Conservation (phyloP, 768 basidiomycete species). For the Pleurotus cornucopiae region DNA sequence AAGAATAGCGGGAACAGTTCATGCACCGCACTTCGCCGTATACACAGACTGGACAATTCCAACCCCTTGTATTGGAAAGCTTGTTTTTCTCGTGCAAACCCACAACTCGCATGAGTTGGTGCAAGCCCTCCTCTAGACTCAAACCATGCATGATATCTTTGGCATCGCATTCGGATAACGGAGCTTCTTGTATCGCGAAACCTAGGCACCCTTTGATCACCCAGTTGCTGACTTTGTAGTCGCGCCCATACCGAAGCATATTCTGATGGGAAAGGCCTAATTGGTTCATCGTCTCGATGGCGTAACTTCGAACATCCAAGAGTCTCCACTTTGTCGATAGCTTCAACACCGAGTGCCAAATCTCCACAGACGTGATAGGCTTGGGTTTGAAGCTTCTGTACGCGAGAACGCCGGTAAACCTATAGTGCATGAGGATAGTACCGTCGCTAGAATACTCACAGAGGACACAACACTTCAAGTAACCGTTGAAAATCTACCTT, state of each 20-base stretch:
- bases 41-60: too few species aligned
- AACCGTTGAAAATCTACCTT: conserved; percentile 8
- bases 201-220: neutral
- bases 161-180: neutral
- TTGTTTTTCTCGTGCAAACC: neutral
- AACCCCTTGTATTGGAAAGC: too few species aligned
- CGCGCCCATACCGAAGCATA: neutral
- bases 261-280: neutral
- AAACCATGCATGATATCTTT: neutral
- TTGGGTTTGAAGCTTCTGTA: neutral
- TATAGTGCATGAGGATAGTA: neutral
- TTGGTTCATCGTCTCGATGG: neutral
- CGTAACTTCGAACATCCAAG: conserved; percentile 1
- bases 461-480: conserved; percentile 18
- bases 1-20: too few species aligned
- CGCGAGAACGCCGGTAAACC: neutral
- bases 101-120: neutral
- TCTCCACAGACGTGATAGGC: neutral
- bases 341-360: neutral
- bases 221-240: neutral
- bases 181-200: neutral
- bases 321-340: neutral
- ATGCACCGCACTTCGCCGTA: too few species aligned
- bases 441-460: conserved; percentile 15
- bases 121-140: neutral